phyloP scores from a whole-genome alignment of 441 rosid genomes.

The Monsonia emarginata region DNA sequence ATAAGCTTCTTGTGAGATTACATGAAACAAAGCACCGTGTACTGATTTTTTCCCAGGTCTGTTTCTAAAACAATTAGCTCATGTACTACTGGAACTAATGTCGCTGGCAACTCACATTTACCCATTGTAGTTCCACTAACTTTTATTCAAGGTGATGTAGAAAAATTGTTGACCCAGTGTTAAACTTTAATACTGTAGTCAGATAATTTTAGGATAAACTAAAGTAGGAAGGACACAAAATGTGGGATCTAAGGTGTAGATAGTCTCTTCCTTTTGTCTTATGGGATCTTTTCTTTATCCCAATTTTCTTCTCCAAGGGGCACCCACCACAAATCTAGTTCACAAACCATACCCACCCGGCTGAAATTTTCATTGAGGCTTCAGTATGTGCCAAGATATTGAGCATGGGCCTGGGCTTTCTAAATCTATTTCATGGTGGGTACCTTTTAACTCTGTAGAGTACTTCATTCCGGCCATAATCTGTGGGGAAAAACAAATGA shows the following conservation, averaged over 20 bases:
- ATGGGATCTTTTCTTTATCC: neutral
- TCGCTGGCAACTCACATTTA: neutral
- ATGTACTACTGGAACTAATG: neutral
- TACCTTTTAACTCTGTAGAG: neutral
- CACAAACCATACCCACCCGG: neutral
- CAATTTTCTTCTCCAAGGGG: neutral
- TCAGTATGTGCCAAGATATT: neutral
- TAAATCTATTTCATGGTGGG: neutral
- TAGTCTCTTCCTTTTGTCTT: neutral
- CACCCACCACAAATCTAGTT: neutral
- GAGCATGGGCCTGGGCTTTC: neutral
- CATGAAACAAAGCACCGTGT: slow-evolving; percentile 96
- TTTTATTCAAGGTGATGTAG: neutral
- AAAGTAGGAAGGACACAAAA: neutral
- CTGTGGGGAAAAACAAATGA: neutral
- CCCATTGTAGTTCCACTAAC: neutral
- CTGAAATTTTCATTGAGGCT: neutral
- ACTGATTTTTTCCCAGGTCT: slow-evolving; percentile 94
- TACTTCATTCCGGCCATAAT: neutral
- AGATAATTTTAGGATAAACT: neutral
- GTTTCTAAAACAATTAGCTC: slow-evolving; percentile 16
- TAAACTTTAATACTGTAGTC: neutral
- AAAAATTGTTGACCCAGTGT: neutral
- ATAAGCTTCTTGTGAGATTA: slow-evolving; percentile 85
- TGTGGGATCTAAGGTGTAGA: neutral